A percentile compares a stretch with the other conserved stretches of the same genome.
Conservation (phyloP, 441 rosid genomes). For the Capsella rubella region DNA sequence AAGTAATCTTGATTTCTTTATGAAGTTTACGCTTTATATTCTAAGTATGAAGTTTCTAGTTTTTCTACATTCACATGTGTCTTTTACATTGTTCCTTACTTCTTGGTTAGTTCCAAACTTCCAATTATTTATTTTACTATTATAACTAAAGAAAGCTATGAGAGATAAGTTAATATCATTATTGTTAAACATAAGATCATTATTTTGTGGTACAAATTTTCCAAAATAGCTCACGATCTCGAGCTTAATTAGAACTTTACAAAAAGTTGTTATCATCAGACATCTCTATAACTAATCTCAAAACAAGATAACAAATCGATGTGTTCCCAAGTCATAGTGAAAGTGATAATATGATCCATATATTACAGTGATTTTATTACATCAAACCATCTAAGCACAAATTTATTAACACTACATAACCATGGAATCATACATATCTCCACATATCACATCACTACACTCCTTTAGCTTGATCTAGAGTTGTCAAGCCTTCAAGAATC, state of each 20-base stretch:
- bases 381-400: background rate
- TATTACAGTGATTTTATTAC: background rate
- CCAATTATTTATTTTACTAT: background rate
- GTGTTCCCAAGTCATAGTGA: background rate
- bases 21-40: no score
- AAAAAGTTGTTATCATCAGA: no score
- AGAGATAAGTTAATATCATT: no score
- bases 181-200: no score
- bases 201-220: no score
- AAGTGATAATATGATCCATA: background rate
- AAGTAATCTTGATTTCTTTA: background rate
- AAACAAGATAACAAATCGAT: no score
- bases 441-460: background rate
- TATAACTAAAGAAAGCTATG: background rate
- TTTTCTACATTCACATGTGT: no score
- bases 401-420: background rate
- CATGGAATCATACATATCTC: background rate
- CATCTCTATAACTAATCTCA: background rate
- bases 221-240: background rate
- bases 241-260: no score
- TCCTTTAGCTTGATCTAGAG: slow-evolving; percentile 8
- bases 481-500: slow-evolving; percentile 29
- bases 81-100: no score
- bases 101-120: no score
- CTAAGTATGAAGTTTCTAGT: no score